Evolutionary conservation across 2,329 filamentous ascomycete species (phyloP).

Genomic region (Arthroderma sp.): DNA sequence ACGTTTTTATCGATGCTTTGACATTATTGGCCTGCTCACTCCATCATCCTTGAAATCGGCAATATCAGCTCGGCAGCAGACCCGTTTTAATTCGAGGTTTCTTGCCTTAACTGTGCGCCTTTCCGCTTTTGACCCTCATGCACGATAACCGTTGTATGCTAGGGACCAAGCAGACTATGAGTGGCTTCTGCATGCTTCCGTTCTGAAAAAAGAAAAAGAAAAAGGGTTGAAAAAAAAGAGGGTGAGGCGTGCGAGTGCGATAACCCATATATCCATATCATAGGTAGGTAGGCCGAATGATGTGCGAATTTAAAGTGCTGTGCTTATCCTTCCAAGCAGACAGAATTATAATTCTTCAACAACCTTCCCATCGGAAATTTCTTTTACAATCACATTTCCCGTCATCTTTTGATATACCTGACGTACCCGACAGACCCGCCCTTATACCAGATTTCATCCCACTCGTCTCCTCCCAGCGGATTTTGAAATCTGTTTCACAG

Average conservation of each 20-base stretch:
- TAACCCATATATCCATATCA: not conserved
- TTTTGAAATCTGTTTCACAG: constrained; percentile 1
- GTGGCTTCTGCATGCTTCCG: constrained; percentile 4
- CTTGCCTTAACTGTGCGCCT: not conserved
- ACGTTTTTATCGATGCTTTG: not conserved
- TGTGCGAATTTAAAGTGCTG: constrained; percentile 6
- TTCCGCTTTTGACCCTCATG: not conserved
- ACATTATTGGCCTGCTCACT: not conserved
- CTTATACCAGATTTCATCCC: not conserved
- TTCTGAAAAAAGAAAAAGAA: not conserved
- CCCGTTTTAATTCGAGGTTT: not conserved
- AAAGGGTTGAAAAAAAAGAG: not conserved
- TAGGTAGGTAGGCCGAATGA: not conserved
- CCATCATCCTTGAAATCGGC: not conserved
- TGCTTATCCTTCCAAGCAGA: not conserved
- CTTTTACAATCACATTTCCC: not conserved
- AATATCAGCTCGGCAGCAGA: not conserved
- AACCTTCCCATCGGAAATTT: not conserved
- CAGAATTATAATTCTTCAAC: constrained; percentile 2
- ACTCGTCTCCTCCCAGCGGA: not conserved
- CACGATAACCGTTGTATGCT: constrained; percentile 6
- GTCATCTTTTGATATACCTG: not conserved
- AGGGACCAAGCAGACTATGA: not conserved
- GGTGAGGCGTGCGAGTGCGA: not conserved
- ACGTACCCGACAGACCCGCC: not conserved